Conservation (phyloP, 176 grass and related monocot genomes). For the Bromus sterilis region DNA sequence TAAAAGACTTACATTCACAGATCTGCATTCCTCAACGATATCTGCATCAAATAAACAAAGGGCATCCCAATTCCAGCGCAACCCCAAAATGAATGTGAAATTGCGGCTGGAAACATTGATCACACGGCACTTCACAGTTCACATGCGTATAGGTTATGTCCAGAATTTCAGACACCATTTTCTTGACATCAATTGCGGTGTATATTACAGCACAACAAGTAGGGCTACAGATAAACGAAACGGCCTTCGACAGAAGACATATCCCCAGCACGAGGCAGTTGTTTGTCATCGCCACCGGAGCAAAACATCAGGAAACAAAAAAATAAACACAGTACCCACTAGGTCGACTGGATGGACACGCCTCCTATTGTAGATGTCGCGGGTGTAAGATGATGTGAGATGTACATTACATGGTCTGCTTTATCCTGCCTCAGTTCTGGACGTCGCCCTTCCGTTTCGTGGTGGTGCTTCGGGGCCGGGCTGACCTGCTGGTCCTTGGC, state of each 20-base stretch:
- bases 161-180: constrained; percentile 12
- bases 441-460: constrained; percentile 64
- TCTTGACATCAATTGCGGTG: background rate
- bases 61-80: background rate
- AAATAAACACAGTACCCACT: constrained; percentile 17
- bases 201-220: constrained; percentile 36
- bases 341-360: constrained; percentile 8
- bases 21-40: no score
- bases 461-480: constrained; percentile 42
- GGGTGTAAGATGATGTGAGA: constrained; percentile 25
- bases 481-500: constrained; percentile 45
- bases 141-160: background rate
- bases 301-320: constrained; percentile 17
- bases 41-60: background rate
- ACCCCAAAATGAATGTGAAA: background rate
- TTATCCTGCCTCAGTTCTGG: constrained; percentile 40
- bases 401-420: constrained; percentile 28
- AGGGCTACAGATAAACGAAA: constrained; percentile 4
- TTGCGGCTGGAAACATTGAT: background rate
- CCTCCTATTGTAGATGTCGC: constrained; percentile 21
- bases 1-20: no score
- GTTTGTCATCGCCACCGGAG: background rate
- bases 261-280: background rate
- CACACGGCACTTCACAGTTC: background rate
- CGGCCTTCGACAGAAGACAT: constrained; percentile 15